phyloP scores from a whole-genome alignment of 345 rosid species.

The Acer saccharum region DNA sequence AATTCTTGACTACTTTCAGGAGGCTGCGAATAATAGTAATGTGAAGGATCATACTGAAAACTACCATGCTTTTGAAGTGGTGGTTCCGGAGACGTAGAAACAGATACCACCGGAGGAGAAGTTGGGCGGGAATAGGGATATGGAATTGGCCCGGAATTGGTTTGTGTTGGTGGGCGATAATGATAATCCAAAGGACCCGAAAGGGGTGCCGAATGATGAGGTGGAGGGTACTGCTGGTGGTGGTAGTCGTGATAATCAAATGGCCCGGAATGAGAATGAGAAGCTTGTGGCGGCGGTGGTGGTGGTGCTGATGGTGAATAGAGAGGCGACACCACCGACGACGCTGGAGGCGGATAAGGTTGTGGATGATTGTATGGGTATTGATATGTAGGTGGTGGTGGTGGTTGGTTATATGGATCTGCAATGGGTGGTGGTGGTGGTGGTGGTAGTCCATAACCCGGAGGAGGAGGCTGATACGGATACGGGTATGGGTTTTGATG shows the following conservation, averaged over 20 bases:
- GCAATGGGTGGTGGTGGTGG: constrained; percentile 59
- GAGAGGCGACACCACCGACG: constrained; percentile 21
- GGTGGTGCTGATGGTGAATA: constrained; percentile 27
- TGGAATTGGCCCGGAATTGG: constrained; percentile 36
- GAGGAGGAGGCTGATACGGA: constrained; percentile 42
- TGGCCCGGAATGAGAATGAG: constrained; percentile 35
- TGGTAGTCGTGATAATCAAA: constrained; percentile 41
- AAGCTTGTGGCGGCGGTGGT: constrained; percentile 7
- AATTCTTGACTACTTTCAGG: constrained; percentile 45
- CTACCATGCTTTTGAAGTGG: constrained; percentile 45
- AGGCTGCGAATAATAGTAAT: constrained; percentile 36
- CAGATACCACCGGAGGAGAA: constrained; percentile 15
- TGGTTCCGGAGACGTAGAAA: constrained; percentile 33
- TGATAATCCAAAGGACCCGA: constrained; percentile 49
- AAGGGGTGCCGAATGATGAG: constrained; percentile 22
- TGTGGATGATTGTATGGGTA: constrained; percentile 31
- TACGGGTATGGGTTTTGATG: constrained; percentile 44
- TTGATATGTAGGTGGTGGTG: constrained; percentile 2
- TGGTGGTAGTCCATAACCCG: constrained; percentile 49
- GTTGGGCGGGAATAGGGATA: constrained; percentile 43
- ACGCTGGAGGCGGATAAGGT: constrained; percentile 41
- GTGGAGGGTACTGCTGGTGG: constrained; percentile 13
- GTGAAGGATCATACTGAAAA: constrained; percentile 47
- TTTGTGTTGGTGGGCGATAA: constrained; percentile 15
- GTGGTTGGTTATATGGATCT: constrained; percentile 48